These are phyloP conservation scores for Boechera divaricarpa DNA, from an alignment of 345 rosid species.

Conservation along the genomic window DNA sequence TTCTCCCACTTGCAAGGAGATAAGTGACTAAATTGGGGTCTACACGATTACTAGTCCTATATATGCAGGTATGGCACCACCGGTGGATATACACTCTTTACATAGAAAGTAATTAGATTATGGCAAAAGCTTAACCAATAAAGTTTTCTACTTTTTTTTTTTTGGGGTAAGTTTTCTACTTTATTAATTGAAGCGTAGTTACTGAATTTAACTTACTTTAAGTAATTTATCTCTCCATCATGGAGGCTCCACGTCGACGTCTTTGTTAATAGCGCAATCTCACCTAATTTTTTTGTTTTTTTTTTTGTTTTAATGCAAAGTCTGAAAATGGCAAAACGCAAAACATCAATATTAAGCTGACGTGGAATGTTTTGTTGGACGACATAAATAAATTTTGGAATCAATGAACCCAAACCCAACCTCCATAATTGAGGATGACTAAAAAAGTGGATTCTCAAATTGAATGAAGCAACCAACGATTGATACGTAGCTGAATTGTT, in stretches of 20 bases:
- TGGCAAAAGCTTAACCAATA: too few relatives aligned
- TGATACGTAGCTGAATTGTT: neutral
- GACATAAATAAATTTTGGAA: neutral
- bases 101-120: too few relatives aligned
- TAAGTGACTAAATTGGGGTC: neutral
- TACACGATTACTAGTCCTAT: neutral
- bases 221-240: too few relatives aligned
- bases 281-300: too few relatives aligned
- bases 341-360: neutral
- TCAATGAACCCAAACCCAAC: constrained; percentile 19
- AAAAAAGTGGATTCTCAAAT: neutral
- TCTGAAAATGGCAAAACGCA: neutral
- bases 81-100: too few relatives aligned
- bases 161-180: too few relatives aligned
- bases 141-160: too few relatives aligned
- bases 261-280: too few relatives aligned
- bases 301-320: neutral
- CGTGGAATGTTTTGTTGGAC: neutral
- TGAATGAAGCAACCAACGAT: constrained; percentile 11
- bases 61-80: too few relatives aligned
- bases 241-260: too few relatives aligned
- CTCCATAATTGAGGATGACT: constrained; percentile 14
- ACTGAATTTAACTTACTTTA: neutral
- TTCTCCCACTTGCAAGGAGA: neutral
- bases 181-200: neutral